Evolutionary conservation across 768 basidiomycete genomes (phyloP), one percentile per base, ranked within the genome.

Genomic region (Sistotremastrum suecicum): DNA sequence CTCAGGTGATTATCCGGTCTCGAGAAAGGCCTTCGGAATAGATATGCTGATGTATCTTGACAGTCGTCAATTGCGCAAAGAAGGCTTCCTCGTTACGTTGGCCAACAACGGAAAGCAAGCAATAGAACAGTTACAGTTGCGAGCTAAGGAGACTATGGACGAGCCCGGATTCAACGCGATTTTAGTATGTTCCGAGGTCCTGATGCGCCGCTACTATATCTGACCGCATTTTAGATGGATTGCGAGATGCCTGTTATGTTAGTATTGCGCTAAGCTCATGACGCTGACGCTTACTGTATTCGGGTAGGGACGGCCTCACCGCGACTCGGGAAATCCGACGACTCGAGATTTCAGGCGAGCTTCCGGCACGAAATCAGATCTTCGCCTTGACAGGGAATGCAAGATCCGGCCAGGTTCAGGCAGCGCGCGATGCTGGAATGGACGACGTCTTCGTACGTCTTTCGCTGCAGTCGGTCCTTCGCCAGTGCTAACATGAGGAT

Each of bases 371-470:
- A n/a, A 52, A 50, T 33, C 36, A 44, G 3, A 54, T 59, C 31
- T 50, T 54, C 33, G 58, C 55, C 6, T 37, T 59, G 36, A 60
- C 58, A 3, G 58, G 58, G 4, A 60, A 57, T 42, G 57, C 57
- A 5, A 50, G 51, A n/a, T 34, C 46, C 30, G 51, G 44, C 5
- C 58, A 60, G 45, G 44, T 60, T 30, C 38, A 51, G 11, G 51
- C 47, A 31, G 52, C 58, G 8, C 41, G 51, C 6, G 45, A 50
- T 11, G 52, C 58, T 20, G 58, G 58, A 8, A 58, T 59, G 57
- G 51, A 58, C 47, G 54, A 55, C 3, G 56, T 58, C 28, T 37
- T 58, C 37, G 50, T 57, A 41, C 28, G 55, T 41, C 8, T 5
- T 28, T 33, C 8, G 9, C 7, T 34, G 7, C 4, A 29, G 12